Evolutionary conservation across 139 green algal species (phyloP), one percentile per base, ranked within the genome.

Genomic region (Haematococcus sp.): DNA sequence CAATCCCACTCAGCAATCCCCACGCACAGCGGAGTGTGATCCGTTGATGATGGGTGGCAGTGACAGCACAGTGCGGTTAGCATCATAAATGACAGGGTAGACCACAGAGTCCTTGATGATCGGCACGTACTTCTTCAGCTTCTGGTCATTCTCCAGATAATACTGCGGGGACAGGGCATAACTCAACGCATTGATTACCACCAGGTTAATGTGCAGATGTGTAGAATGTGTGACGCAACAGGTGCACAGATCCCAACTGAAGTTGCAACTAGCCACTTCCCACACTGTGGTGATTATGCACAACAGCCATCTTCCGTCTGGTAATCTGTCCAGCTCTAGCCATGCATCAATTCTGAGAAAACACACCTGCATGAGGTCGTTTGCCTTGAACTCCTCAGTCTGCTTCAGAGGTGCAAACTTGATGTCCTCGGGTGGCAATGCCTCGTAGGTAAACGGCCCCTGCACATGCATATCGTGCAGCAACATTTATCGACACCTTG

Each of bases 1-100:
- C n/a, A n/a, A n/a, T n/a, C n/a, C n/a, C n/a, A n/a, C n/a, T n/a
- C n/a, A n/a, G n/a, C 40, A 49, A 49, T 7, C 13, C 1, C 11
- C 0, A 66, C 84, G 63, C 49, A 91, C 88, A 76, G 91, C 94
- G 22, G 88, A 96, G 76, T 96, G 88, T 7, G 90, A 83, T 20
- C 96, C 92, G 82, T 99, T 99, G 92, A 99, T 99, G 85, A 99
- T 97, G 71, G 96, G 96, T 17, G 94, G 94, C 68, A 97, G 86
- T 20, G 94, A 98, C 64, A 98, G 89, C 74, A 99, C 90, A 16
- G 86, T 93, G 19, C 95, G 81, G 56, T 90, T 84, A 46, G 89
- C 80, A 71, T 99, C 96, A 63, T 91, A 91, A 40, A 99, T 84
- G n/a, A 97, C 96, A 0, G 96, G 96, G 83, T 96, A 98, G 32